Evolutionary conservation across 139 green algal genomes (phyloP), one percentile per base, ranked within the genome.

Genomic region (Mesostigma viride): DNA sequence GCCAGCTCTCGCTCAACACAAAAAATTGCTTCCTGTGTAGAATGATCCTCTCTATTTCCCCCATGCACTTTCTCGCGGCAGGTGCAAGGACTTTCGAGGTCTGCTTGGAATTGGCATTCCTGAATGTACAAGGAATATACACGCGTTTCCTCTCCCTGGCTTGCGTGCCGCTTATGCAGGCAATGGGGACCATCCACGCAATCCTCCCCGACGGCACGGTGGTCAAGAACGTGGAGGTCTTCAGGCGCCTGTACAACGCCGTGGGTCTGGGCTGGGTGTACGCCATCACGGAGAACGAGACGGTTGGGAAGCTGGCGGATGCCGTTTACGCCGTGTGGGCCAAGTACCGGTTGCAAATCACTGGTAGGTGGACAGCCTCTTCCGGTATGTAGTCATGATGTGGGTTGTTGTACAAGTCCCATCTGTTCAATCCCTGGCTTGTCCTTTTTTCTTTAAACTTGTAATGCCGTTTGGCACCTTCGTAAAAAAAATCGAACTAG

Each of bases 231-330:
- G 72, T 96, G 1, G 86, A 89, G 71, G 86, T 91, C 1, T 90
- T 90, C 69, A 65, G 84, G 53, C 61, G 14, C 14, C 40, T 92
- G 51, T 97, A 97, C 70, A 87, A 96, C 58, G 81, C 76, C 1
- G 91, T 96, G 1, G 91, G 90, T 0, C 76, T 97, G 1, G 91
- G 91, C 26, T 98, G 84, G 83, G 85, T 98, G 48, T 97, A 95
- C 63, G 84, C 86, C 11, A 79, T 91, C 35, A 96, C 87, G 6
- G 81, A 83, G 56, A 69, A 82, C 24, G 36, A 73, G 28, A 24
- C 63, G 1, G 65, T 91, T 17, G 75, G 69, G 27, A 62, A 33
- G 0, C 60, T 69, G 8, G 86, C 81, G n/a, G 80, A 92, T 59
- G 64, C 59, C 35, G 73, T 95, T 26, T 97, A 97, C 68, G 75